These are phyloP conservation scores for Candida montana DNA, from an alignment of 805 yeast species.

Conservation along the genomic window DNA sequence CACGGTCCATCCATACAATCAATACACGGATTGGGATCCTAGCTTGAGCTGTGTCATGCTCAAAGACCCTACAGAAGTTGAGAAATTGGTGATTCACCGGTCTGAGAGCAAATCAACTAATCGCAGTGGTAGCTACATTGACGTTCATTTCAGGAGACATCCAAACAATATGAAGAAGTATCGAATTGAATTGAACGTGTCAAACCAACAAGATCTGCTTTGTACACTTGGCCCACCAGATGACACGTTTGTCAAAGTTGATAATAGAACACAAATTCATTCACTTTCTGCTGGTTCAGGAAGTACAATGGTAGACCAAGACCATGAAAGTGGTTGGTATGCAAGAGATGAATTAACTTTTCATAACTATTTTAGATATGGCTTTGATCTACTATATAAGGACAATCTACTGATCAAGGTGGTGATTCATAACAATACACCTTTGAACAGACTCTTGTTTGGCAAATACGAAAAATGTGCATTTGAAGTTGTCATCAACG, in stretches of 20 bases:
- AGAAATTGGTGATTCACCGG: slow-evolving; percentile 7
- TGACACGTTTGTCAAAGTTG: slow-evolving; percentile 42
- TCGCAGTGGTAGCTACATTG: too few relatives aligned
- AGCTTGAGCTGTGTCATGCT: slow-evolving; percentile 12
- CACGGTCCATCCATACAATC: slow-evolving; percentile 12
- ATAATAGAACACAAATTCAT: slow-evolving; percentile 37
- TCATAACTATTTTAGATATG: slow-evolving; percentile 52
- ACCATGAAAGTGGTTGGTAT: slow-evolving; percentile 13
- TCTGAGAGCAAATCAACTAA: not conserved
- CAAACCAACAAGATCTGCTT: slow-evolving; percentile 46
- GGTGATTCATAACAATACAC: slow-evolving; percentile 46
- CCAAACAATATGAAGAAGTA: slow-evolving; percentile 14
- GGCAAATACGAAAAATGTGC: slow-evolving; percentile 48
- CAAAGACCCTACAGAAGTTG: slow-evolving; percentile 9
- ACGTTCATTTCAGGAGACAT: slow-evolving; percentile 25
- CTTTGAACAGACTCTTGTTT: slow-evolving; percentile 43
- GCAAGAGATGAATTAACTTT: too few relatives aligned
- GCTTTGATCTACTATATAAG: slow-evolving; percentile 50
- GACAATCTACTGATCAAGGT: slow-evolving; percentile 38
- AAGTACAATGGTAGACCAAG: not conserved
- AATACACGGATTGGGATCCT: slow-evolving; percentile 23
- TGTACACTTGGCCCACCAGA: slow-evolving; percentile 52
- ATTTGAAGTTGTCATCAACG: slow-evolving; percentile 25
- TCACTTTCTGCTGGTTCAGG: slow-evolving; percentile 9
- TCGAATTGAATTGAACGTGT: slow-evolving; percentile 32